Evolutionary conservation across 139 green algal species (phyloP), one percentile per base, ranked within the genome.

Genomic region (Zygnema cylindricum): DNA sequence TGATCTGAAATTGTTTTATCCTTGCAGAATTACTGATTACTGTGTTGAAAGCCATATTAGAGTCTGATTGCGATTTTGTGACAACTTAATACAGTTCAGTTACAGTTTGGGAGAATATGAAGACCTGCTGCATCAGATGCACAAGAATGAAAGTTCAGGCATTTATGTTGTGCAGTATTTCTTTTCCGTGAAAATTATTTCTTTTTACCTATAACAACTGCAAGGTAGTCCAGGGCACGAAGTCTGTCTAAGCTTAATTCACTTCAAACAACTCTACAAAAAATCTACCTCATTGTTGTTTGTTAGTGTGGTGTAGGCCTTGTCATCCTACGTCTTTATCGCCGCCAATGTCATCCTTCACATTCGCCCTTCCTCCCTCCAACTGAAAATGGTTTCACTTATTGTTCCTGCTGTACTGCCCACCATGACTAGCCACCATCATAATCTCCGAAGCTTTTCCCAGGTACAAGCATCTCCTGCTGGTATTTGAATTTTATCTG

Each of bases 401-500:
- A 41, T 92, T 3, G 39, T 93, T n/a, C 40, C 35, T 1, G 87
- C 83, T 0, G 49, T 93, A 0, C 41, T 95, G 57, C 94, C 95
- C 11, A 98, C 93, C 91, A 77, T 95, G 23, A 90, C 94, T 55
- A 93, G 92, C 40, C 95, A 97, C 86, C 86, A 95, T 30, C 95
- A 98, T 82, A 86, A 42, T 69, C 55, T 88, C 23, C 75, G 84
- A 43, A 88, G 38, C 69, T 94, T 89, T 7, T 33, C 76, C 1
- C 88, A 92, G 73, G 86, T 89, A n/a, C n/a, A n/a, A n/a, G n/a
- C n/a, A n/a, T n/a, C n/a, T n/a, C n/a, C n/a, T n/a, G n/a, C n/a
- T n/a, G n/a, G n/a, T n/a, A n/a, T n/a, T n/a, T n/a, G n/a, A n/a
- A n/a, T n/a, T n/a, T n/a, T n/a, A n/a, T n/a, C n/a, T n/a, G n/a